Evolutionary conservation across 495 filamentous ascomycete species (phyloP).

Genomic region (Neurospora intermedia): DNA sequence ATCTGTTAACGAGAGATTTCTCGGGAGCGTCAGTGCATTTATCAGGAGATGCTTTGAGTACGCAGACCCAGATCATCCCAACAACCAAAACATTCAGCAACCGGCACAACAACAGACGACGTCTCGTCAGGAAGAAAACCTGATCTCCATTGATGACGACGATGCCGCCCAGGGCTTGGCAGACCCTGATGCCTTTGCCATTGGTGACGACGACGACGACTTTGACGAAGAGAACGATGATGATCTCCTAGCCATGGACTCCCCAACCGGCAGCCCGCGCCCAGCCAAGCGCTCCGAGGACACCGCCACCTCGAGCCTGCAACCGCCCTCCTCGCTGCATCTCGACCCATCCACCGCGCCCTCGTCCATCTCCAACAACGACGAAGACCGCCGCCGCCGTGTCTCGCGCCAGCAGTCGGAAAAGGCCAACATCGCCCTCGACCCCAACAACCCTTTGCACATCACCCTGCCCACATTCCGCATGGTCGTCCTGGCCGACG

Average conservation of each 20-base stretch:
- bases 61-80: slow-evolving; percentile 80
- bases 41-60: slow-evolving; percentile 97
- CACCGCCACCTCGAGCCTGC: slow-evolving; percentile 1
- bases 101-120: neutral
- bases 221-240: slow-evolving; percentile 50
- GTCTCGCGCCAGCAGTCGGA: slow-evolving; percentile 46
- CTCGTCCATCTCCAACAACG: slow-evolving; percentile 4
- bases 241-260: slow-evolving; percentile 53
- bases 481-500: slow-evolving; percentile 95
- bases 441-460: slow-evolving; percentile 83
- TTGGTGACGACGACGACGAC: slow-evolving; percentile 69
- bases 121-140: slow-evolving; percentile 18
- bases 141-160: neutral
- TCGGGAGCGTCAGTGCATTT: slow-evolving; percentile 87
- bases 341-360: slow-evolving; percentile 11
- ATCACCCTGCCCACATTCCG: slow-evolving; percentile 97
- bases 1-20: slow-evolving; percentile 62
- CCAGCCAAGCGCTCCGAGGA: slow-evolving; percentile 21
- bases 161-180: slow-evolving; percentile 24
- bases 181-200: slow-evolving; percentile 51
- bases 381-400: slow-evolving; percentile 18
- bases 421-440: slow-evolving; percentile 76
- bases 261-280: slow-evolving; percentile 26
- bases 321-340: slow-evolving; percentile 10
- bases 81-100: slow-evolving; percentile 33